Conservation (phyloP, 768 basidiomycete species). For the Boletus rubroflammeus region DNA sequence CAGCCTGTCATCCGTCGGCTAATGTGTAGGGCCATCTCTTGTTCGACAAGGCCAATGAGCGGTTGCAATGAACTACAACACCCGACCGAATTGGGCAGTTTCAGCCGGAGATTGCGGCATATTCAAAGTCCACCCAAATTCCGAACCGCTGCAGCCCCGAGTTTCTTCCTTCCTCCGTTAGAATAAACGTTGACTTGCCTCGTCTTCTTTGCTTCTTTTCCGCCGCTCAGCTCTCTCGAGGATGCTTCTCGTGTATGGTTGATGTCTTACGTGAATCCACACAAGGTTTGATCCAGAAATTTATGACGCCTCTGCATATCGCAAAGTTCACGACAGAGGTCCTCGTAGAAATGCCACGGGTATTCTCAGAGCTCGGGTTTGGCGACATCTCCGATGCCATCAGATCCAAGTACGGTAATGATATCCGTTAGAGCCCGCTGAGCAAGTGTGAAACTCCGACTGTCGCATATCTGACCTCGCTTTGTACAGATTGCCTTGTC, state of each 20-base stretch:
- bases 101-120: not conserved
- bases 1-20: not conserved
- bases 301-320: not conserved
- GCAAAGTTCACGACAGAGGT: conserved; percentile 4
- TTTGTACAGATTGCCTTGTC: not conserved
- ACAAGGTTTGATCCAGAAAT: conserved; percentile 11
- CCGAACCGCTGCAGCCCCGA: not conserved
- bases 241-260: conserved; percentile 2
- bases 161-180: not conserved
- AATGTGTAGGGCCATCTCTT: not conserved
- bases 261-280: conserved; percentile 14
- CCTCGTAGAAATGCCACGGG: conserved; percentile 4
- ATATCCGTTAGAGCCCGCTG: no score
- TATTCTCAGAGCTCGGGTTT: conserved; percentile 12
- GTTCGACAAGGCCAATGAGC: not conserved
- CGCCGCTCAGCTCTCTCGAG: not conserved
- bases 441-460: conserved; percentile 11
- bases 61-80: not conserved
- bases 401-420: not conserved
- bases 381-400: conserved; percentile 19
- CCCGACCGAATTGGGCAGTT: not conserved
- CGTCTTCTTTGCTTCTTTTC: conserved; percentile 6
- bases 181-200: not conserved
- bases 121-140: not conserved
- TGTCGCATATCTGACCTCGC: conserved; percentile 7